phyloP scores from a whole-genome alignment of 1,284 basidiomycete species.

The Gymnopus androsaceus region DNA sequence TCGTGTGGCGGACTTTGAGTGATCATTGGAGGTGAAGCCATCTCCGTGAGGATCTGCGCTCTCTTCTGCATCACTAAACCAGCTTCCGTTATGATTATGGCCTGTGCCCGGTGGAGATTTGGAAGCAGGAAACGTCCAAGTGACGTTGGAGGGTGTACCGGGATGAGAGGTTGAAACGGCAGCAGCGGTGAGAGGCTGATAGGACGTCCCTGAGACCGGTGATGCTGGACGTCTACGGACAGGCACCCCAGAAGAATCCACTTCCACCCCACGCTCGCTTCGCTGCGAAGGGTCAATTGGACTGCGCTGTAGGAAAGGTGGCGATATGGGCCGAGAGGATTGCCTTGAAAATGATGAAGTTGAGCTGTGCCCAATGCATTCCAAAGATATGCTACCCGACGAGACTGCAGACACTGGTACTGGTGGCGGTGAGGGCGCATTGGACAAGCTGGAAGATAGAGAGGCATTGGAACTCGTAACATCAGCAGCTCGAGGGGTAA shows the following conservation, averaged over 20 bases:
- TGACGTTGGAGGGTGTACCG: slow-evolving; percentile 71
- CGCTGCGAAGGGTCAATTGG: slow-evolving; percentile 52
- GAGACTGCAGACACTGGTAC: no score
- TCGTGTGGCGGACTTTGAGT: slow-evolving; percentile 42
- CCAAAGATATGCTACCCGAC: not conserved
- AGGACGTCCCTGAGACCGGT: slow-evolving; percentile 60
- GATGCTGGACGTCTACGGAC: slow-evolving; percentile 63
- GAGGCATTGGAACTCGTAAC: not conserved
- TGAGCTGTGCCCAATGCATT: not conserved
- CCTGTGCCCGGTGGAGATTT: slow-evolving; percentile 34
- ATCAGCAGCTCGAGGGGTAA: slow-evolving; percentile 71
- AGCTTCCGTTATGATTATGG: slow-evolving; percentile 64
- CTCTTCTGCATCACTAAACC: slow-evolving; percentile 45
- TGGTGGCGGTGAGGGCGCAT: not conserved
- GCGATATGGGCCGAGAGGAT: slow-evolving; percentile 39
- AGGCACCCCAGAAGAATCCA: slow-evolving; percentile 45
- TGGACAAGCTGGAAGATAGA: not conserved
- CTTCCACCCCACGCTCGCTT: slow-evolving; percentile 32
- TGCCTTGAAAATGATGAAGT: slow-evolving; percentile 2
- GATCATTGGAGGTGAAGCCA: no score
- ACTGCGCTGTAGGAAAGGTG: slow-evolving; percentile 56
- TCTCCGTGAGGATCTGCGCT: slow-evolving; percentile 39
- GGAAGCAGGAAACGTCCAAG: slow-evolving; percentile 48
- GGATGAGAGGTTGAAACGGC: slow-evolving; percentile 48
- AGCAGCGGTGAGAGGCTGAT: slow-evolving; percentile 49